Evolutionary conservation across 1,139 yeast genomes (phyloP), one percentile per base, ranked within the genome.

Genomic region (Kodamaea suecica): DNA sequence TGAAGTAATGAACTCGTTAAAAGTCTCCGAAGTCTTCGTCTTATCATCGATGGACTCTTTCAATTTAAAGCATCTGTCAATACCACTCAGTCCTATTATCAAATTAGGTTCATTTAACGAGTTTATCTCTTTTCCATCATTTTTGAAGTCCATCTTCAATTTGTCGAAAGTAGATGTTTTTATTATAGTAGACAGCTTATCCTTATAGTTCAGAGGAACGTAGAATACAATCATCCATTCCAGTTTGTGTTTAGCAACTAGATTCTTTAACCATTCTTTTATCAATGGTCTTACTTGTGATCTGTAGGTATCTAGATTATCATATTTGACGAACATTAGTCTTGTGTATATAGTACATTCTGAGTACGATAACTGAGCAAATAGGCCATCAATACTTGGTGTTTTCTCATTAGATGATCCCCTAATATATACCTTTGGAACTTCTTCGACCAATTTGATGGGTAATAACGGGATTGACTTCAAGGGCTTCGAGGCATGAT

Each of bases 241-340:
- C 7, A 79, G 40, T 65, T 61, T 28, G 50, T 57, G 29, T 50
- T 59, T 36, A 53, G 63, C 31, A 7, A 82, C 75, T 33, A 71
- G 60, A 12, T 70, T 61, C 34, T 68, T 66, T 23, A 85, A 64
- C 98, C 98, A 92, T 50, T 84, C 95, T 36, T 73, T 70, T 20
- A 90, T 76, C 48, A 87, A 66, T 1, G 95, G 95, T 31, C 98
- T 72, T 0, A 83, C 88, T 47, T 82, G 84, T 1, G 82, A 61
- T 44, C 95, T 70, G 56, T 92, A 92, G 2, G 76, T 76, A 12
- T 90, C 97, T 26, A 80, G 58, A 29, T 74, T 76, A 7, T 78
- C 80, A 41, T 82, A 75, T 39, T 74, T 73, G 5, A 92, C 71
- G 41, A 90, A 73, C 66, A 90, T 81, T 11, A 88, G 50, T 41